phyloP scores from a whole-genome alignment of 163 green algal genomes.

The Chlamydomonas reinhardtii region DNA sequence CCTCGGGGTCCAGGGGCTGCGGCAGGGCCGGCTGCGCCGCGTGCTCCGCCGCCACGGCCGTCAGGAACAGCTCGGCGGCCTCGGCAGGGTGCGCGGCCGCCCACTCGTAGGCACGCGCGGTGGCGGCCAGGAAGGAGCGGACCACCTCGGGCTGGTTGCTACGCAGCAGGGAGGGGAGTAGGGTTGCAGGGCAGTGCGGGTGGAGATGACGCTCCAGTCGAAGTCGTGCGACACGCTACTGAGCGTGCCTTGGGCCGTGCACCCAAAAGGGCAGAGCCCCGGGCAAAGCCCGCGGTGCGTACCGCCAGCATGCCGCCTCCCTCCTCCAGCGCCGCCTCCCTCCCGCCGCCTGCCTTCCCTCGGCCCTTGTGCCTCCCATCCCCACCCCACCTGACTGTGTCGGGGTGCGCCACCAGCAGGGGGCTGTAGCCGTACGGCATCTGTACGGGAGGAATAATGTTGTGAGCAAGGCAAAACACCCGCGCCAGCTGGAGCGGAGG shows the following conservation, averaged over 20 bases:
- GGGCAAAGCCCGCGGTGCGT: too few relatives aligned
- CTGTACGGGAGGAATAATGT: too few relatives aligned
- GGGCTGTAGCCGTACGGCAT: slow-evolving; percentile 85
- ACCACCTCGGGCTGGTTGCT: slow-evolving; percentile 62
- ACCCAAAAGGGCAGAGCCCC: too few relatives aligned
- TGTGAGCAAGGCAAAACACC: too few relatives aligned
- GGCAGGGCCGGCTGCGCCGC: slow-evolving; percentile 40
- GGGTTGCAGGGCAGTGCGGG: too few relatives aligned
- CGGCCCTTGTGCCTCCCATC: neutral
- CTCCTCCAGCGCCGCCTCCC: too few relatives aligned
- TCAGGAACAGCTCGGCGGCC: slow-evolving; percentile 66
- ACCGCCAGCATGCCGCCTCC: too few relatives aligned
- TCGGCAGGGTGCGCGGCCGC: slow-evolving; percentile 71
- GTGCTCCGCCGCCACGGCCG: slow-evolving; percentile 52
- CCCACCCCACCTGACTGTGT: slow-evolving; percentile 61
- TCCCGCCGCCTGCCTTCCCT: too few relatives aligned
- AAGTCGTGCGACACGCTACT: too few relatives aligned
- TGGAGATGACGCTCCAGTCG: too few relatives aligned
- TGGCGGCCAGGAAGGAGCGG: slow-evolving; percentile 75
- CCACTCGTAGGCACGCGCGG: slow-evolving; percentile 72
- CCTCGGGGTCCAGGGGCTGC: slow-evolving; percentile 63
- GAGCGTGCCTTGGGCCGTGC: too few relatives aligned
- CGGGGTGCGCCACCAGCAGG: slow-evolving; percentile 75
- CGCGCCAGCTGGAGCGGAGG: too few relatives aligned
- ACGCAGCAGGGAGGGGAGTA: neutral